These are phyloP conservation scores for Ramalina intermedia DNA, from an alignment of 495 filamentous ascomycete genomes.

Conservation along the genomic window DNA sequence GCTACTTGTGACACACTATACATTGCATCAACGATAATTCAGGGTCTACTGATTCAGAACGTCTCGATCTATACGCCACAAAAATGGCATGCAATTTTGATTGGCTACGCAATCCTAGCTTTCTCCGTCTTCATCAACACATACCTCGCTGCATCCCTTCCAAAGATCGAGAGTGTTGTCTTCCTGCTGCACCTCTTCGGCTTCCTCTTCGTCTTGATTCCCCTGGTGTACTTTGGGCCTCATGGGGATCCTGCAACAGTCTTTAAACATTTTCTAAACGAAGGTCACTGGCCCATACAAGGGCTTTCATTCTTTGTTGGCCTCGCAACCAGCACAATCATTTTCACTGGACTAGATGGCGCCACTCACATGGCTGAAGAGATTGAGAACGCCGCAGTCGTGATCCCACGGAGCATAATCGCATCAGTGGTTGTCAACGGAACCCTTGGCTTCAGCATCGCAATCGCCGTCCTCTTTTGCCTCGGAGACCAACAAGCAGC, in stretches of 20 bases:
- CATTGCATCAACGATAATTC: constrained; percentile 26
- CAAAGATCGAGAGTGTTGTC: constrained; percentile 30
- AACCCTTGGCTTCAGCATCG: constrained; percentile 20
- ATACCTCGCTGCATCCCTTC: constrained; percentile 23
- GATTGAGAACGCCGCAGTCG: constrained; percentile 25
- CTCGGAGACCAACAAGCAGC: constrained; percentile 18
- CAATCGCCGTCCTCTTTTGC: constrained; percentile 19
- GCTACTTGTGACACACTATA: constrained; percentile 24
- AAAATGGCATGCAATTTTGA: constrained; percentile 27
- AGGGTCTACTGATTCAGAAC: constrained; percentile 25
- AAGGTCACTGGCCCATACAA: constrained; percentile 29
- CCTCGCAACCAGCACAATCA: constrained; percentile 1
- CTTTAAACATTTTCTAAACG: constrained; percentile 32
- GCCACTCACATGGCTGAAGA: constrained; percentile 27
- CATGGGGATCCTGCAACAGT: constrained; percentile 24
- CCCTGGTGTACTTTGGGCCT: constrained; percentile 32
- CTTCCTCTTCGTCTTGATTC: constrained; percentile 37
- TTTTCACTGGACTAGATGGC: not conserved
- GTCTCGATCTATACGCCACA: constrained; percentile 21
- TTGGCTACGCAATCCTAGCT: constrained; percentile 26
- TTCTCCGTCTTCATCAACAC: constrained; percentile 30
- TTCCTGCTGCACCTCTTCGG: constrained; percentile 36
- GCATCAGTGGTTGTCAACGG: constrained; percentile 30
- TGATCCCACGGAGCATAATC: constrained; percentile 32
- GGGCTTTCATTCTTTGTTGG: constrained; percentile 33